Evolutionary conservation across 306 rosid genomes (phyloP), one percentile per base, ranked within the genome.

Genomic region (Medicago arabica): DNA sequence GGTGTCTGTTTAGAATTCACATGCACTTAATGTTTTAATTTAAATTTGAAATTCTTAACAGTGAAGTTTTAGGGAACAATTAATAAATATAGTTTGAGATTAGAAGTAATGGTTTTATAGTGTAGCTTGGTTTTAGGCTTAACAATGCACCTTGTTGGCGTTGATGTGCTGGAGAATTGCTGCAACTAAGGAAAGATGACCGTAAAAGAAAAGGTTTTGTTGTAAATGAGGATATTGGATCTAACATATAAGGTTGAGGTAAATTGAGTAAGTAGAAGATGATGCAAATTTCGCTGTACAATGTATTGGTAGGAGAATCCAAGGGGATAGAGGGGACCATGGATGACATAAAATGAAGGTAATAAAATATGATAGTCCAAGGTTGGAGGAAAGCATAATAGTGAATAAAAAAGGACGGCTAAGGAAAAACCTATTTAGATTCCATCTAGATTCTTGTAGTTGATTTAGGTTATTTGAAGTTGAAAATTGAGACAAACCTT

Each of bases 141-240:
- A 75, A 58, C 25, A 74, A 61, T 18, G 16, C 21, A 49, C 57
- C 15, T 19, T 49, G 65, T 28, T 3, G 31, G 31, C 3, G 31
- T 28, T 28, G 31, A 28, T 28, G 31, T 28, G 31, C 39, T 21
- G 31, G 50, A 81, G 63, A 36, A 62, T 62, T 51, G 19, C 10
- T 51, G 54, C 63, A 7, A 38, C 23, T 41, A 19, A 41, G 59
- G 16, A 21, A 8, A 59, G 38, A 75, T 40, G 58, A 16, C 57
- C 40, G 44, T 55, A 23, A 28, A 81, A 40, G 31, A 69, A 41
- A 69, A 75, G 58, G 67, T 41, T 25, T 31, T 41, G 61, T 74
- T 65, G 50, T 68, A 68, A 55, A 75, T 75, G 80, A 21, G 55
- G 80, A 13, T 75, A 64, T 49, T 66, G 41, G 78, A 44, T 57